Base-by-base conservation (phyloP, 2,329 filamentous ascomycete species). In the Dactylellina haptotyla region DNA sequence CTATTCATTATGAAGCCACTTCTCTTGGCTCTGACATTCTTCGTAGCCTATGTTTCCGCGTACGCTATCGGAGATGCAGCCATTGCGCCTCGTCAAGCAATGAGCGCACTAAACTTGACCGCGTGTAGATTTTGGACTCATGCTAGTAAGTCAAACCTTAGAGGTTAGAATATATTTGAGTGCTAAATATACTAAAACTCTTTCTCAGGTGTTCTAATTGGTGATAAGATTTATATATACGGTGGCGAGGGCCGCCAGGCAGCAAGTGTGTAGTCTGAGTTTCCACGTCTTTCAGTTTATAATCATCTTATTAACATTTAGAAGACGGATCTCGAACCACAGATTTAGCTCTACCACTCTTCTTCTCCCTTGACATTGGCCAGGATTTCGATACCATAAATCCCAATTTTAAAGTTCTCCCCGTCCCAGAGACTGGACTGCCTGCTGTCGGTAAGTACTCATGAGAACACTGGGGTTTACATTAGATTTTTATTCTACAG, bases 221-320 rank as follows among this genome's bases (percentile, higher is more conserved):
- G 39, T 10, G 16, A 62, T 12, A 62, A 32, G n/a, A 62, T 73
- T 2, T 73, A 66, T 20, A 62, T 73, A 14, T 73, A 73, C 39
- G 69, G 69, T 3, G 61, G 59, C 12, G 61, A 66, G 41, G 59
- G 59, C n/a, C 28, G 34, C 10, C 54, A 28, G 14, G 16, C 14
- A 4, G n/a, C 20, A 12, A 23, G 61, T 65, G 64, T 34, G 51
- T 9, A 3, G n/a, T n/a, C 37, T 25, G 1, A 10, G n/a, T 57
- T 10, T 3, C 1, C 18, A 43, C 12, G 12, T 18, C n/a, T 2
- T 37, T 12, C 9, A 46, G 23, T 30, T 37, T 28, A 12, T 32
- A 3, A n/a, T 32, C 3, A 25, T 8, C 2, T 12, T 28, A 28
- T 30, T 63, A 25, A 46, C 10, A 39, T 34, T 18, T 26, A 46